Evolutionary conservation across 2,329 filamentous ascomycete species (phyloP).

Genomic region (Diplodia intermedia): DNA sequence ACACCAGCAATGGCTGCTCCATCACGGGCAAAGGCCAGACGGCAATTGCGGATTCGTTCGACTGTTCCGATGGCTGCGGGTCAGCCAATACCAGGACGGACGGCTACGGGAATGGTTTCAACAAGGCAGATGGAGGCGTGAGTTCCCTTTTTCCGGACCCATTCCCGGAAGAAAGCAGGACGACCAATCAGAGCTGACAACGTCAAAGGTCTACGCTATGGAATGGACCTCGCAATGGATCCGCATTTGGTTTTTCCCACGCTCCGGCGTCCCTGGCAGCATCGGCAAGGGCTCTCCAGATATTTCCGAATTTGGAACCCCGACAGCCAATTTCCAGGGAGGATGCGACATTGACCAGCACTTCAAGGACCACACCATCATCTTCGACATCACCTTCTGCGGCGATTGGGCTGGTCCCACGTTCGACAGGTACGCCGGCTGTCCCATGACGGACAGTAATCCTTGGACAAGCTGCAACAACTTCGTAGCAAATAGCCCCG

Average conservation of each 20-base stretch:
- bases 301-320: conserved; percentile 67
- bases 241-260: conserved; percentile 39
- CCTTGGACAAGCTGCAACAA: conserved; percentile 39
- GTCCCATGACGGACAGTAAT: conserved; percentile 47
- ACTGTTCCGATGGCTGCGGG: conserved; percentile 39
- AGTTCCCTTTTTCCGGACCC: conserved; percentile 32
- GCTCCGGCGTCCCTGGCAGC: conserved; percentile 41
- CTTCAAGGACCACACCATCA: conserved; percentile 49
- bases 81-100: conserved; percentile 23
- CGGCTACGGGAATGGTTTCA: conserved; percentile 37
- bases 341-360: conserved; percentile 47
- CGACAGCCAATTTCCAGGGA: conserved; percentile 67
- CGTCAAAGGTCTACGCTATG: conserved; percentile 44
- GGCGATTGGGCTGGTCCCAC: conserved; percentile 73
- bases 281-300: conserved; percentile 62
- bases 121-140: conserved; percentile 40
- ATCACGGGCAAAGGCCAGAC: conserved; percentile 34
- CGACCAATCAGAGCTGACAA: not conserved
- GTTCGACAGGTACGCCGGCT: conserved; percentile 64
- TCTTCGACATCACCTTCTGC: conserved; percentile 52
- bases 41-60: conserved; percentile 35
- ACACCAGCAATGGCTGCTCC: conserved; percentile 34
- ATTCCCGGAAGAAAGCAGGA: not conserved
- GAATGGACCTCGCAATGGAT: conserved; percentile 40
- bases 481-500: conserved; percentile 38